These are phyloP conservation scores for Diophrys sp. DNA, from an alignment of 73 alveolate genomes.

Conservation along the genomic window DNA sequence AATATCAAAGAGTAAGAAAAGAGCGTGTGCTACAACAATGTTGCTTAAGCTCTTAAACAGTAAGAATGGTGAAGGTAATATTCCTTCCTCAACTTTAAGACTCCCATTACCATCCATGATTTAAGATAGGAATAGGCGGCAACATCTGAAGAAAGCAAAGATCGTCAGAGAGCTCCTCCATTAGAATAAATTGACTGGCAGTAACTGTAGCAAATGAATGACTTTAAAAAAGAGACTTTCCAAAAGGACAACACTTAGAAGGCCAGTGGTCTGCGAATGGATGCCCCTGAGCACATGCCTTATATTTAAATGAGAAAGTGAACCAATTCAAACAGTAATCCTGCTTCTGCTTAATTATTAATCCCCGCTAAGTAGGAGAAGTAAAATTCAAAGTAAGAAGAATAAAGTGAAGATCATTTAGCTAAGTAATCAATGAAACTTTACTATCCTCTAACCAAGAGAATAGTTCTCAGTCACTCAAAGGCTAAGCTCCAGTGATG, in stretches of 20 bases:
- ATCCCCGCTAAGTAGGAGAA: too few relatives aligned
- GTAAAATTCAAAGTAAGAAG: not conserved
- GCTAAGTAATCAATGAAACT: not conserved
- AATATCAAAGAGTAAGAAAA: not conserved
- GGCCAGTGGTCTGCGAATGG: not conserved
- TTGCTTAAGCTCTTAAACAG: not conserved
- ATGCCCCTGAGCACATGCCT: not conserved
- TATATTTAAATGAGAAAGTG: not conserved
- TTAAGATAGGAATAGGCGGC: not conserved
- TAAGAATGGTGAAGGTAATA: not conserved
- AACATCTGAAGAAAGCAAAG: not conserved
- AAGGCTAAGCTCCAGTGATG: constrained; percentile 4
- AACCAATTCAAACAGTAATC: not conserved
- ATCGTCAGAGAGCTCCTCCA: not conserved
- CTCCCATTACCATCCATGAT: not conserved
- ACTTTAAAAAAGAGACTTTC: not conserved
- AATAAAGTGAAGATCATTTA: not conserved
- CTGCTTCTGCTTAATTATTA: too few relatives aligned
- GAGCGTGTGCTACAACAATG: not conserved
- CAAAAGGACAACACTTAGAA: not conserved
- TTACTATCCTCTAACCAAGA: not conserved
- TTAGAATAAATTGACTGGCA: not conserved
- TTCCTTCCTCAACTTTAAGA: not conserved
- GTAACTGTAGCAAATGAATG: not conserved
- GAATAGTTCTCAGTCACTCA: not conserved